Percentiles rank a stretch among this genome's conserved stretches.
Evolutionary conservation across 73 alveolate species (phyloP).

Genomic region (Uronychia setigera): DNA sequence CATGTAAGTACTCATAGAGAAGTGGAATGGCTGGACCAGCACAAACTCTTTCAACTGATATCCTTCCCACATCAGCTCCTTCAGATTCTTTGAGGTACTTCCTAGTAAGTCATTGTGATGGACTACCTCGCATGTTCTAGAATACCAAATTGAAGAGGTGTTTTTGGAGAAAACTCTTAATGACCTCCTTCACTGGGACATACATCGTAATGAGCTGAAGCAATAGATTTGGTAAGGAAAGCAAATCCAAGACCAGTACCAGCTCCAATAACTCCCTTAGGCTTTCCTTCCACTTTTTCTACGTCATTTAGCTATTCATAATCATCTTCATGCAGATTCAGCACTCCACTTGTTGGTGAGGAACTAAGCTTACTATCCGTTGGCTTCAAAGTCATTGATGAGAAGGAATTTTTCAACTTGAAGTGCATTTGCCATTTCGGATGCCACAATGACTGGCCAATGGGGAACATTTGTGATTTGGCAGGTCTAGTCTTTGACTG

Average conservation of each 20-base stretch:
- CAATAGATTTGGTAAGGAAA: slow-evolving; percentile 18
- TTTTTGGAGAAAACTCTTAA: slow-evolving; percentile 37
- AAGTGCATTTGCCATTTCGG: slow-evolving; percentile 22
- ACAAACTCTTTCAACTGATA: slow-evolving; percentile 58
- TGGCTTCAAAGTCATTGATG: slow-evolving; percentile 68
- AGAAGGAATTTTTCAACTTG: slow-evolving; percentile 31
- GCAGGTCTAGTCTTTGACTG: slow-evolving; percentile 47
- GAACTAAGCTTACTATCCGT: slow-evolving; percentile 49
- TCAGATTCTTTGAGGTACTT: slow-evolving; percentile 23
- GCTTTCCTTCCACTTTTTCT: slow-evolving; percentile 19
- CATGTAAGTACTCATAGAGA: slow-evolving; percentile 44
- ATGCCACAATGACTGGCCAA: slow-evolving; percentile 64
- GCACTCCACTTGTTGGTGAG: slow-evolving; percentile 39
- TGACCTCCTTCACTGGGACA: slow-evolving; percentile 72
- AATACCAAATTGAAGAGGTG: slow-evolving; percentile 35
- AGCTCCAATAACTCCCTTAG: slow-evolving; percentile 56
- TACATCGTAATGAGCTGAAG: slow-evolving; percentile 30
- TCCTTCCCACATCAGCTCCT: slow-evolving; percentile 24
- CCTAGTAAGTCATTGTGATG: slow-evolving; percentile 14
- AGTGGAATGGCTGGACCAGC: slow-evolving; percentile 76
- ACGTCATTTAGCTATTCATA: slow-evolving; percentile 25
- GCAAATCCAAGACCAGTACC: slow-evolving; percentile 70
- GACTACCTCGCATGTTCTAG: slow-evolving; percentile 31
- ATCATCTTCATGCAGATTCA: slow-evolving; percentile 28
- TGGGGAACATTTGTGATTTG: slow-evolving; percentile 47